A percentile compares a stretch with the other conserved stretches of the same genome.
Conservation (phyloP, 495 filamentous ascomycete genomes). For the Penicillium desertorum region DNA sequence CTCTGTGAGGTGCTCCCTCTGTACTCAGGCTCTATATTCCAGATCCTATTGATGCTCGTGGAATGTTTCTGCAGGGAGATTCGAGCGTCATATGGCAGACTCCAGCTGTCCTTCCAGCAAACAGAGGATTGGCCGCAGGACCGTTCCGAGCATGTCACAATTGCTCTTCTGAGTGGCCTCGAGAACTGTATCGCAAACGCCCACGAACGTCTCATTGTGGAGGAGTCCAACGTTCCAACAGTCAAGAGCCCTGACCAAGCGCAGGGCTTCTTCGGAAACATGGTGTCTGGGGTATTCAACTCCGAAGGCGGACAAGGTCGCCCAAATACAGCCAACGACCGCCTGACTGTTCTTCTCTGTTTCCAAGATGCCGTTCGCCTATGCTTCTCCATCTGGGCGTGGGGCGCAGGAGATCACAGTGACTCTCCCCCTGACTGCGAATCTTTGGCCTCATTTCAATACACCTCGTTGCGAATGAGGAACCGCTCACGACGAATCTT, state of each 20-base stretch:
- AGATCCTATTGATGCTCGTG: slow-evolving; percentile 84
- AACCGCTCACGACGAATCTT: slow-evolving; percentile 84
- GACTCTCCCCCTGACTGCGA: slow-evolving; percentile 58
- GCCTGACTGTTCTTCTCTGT: slow-evolving; percentile 89
- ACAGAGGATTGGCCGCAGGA: slow-evolving; percentile 47
- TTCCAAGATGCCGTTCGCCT: slow-evolving; percentile 94
- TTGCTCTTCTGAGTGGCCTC: slow-evolving; percentile 80
- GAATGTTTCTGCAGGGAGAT: slow-evolving; percentile 84
- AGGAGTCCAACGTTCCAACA: slow-evolving; percentile 66
- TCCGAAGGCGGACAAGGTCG: slow-evolving; percentile 73
- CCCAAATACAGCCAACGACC: slow-evolving; percentile 82
- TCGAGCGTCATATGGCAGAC: slow-evolving; percentile 63
- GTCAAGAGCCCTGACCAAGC: slow-evolving; percentile 79
- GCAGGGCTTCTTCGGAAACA: slow-evolving; percentile 93
- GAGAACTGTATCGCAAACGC: slow-evolving; percentile 86
- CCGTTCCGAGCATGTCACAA: slow-evolving; percentile 50
- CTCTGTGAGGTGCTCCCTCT: slow-evolving; percentile 82
- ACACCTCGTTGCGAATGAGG: slow-evolving; percentile 84
- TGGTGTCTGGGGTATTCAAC: slow-evolving; percentile 90
- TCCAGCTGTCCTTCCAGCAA: slow-evolving; percentile 47
- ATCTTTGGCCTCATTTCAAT: slow-evolving; percentile 80
- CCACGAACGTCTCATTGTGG: slow-evolving; percentile 76
- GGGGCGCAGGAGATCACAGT: slow-evolving; percentile 67
- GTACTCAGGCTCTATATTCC: slow-evolving; percentile 79
- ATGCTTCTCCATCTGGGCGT: slow-evolving; percentile 93